Percentiles rank a stretch among this genome's conserved stretches.
phyloP scores from a whole-genome alignment of 1,139 yeast species.

The Komagataea norvegica region DNA sequence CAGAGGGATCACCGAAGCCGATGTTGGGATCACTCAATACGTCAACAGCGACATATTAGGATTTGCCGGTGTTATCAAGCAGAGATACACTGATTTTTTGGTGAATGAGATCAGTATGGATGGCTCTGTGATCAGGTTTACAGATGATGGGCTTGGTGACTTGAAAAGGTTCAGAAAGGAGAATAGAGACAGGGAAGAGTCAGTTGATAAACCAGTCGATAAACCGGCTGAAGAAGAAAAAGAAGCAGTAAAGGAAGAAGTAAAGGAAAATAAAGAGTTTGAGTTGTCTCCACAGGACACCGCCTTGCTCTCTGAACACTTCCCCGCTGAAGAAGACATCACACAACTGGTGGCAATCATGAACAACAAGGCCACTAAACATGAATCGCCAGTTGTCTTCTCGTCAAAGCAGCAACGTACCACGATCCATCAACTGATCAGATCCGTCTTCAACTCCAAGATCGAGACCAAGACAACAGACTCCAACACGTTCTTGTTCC shows the following conservation, averaged over 20 bases:
- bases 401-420: constrained; percentile 72
- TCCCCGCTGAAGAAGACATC: constrained; percentile 5
- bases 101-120: constrained; percentile 77
- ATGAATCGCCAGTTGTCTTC: constrained; percentile 51
- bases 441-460: constrained; percentile 68
- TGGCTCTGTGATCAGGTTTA: constrained; percentile 69
- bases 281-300: constrained; percentile 17
- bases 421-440: constrained; percentile 65
- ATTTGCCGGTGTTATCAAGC: constrained; percentile 75
- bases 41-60: constrained; percentile 55
- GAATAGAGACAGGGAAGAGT: constrained; percentile 32
- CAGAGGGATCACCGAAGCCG: constrained; percentile 43
- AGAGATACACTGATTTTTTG: constrained; percentile 88
- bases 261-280: no score
- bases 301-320: constrained; percentile 16
- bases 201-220: constrained; percentile 30
- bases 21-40: constrained; percentile 82
- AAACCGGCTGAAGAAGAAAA: constrained; percentile 21
- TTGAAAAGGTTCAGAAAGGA: constrained; percentile 50
- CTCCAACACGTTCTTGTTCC: constrained; percentile 58
- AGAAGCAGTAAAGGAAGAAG: constrained; percentile 11
- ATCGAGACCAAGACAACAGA: constrained; percentile 77
- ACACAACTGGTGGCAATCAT: constrained; percentile 12
- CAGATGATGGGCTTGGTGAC: constrained; percentile 66
- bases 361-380: constrained; percentile 23